Evolutionary conservation across 306 rosid genomes (phyloP).

Genomic region (Corylus avellana): DNA sequence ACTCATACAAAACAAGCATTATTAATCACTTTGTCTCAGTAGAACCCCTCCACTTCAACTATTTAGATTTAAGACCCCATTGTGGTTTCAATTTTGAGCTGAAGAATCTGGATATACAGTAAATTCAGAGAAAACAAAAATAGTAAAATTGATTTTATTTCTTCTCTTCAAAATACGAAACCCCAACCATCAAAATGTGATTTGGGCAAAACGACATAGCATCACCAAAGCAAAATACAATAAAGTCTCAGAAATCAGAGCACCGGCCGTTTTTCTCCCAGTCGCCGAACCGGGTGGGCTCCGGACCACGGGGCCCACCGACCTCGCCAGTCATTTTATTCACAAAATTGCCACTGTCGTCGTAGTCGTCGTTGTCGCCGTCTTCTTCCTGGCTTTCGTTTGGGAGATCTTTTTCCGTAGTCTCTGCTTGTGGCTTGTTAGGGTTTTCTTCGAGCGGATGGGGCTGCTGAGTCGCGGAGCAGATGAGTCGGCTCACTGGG

Average conservation of each 20-base stretch:
- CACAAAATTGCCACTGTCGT: neutral
- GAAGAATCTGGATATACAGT: too few relatives aligned
- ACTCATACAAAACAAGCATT: too few relatives aligned
- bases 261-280: slow-evolving; percentile 97
- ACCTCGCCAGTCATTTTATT: neutral
- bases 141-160: too few relatives aligned
- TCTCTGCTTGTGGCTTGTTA: neutral
- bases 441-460: neutral
- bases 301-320: slow-evolving; percentile 90
- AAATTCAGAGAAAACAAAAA: too few relatives aligned
- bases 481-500: neutral
- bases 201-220: too few relatives aligned
- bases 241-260: slow-evolving; percentile 60
- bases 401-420: neutral
- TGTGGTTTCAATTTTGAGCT: too few relatives aligned
- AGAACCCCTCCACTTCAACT: too few relatives aligned
- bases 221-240: too few relatives aligned
- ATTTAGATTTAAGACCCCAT: too few relatives aligned
- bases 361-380: neutral
- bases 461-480: neutral
- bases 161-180: too few relatives aligned
- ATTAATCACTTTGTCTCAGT: too few relatives aligned
- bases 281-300: slow-evolving; percentile 92
- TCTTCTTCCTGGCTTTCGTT: slow-evolving; percentile 16
- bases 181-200: too few relatives aligned